Percentiles rank a stretch among this genome's conserved stretches.
These are phyloP conservation scores for Heterobasidion annosum DNA, from an alignment of 1,284 basidiomycete species.

Conservation along the genomic window DNA sequence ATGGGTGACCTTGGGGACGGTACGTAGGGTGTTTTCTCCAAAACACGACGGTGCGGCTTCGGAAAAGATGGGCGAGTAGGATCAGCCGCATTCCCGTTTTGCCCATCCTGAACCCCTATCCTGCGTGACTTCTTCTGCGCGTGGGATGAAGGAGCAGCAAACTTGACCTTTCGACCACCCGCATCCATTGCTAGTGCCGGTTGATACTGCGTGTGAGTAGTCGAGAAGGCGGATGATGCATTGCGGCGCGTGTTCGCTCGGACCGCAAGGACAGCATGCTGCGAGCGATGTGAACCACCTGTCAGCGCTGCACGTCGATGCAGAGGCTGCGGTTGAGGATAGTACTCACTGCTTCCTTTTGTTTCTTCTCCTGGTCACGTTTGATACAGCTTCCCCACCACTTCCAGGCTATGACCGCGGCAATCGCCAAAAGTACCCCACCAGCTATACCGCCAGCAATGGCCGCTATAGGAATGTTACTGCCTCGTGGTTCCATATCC, in stretches of 20 bases:
- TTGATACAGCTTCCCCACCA: slow-evolving; percentile 40
- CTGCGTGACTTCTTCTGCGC: not conserved
- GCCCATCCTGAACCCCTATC: not conserved
- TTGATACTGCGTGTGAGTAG: slow-evolving; percentile 11
- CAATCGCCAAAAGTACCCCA: slow-evolving; percentile 37
- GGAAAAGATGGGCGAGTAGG: not conserved
- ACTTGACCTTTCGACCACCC: slow-evolving; percentile 19
- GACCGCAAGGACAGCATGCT: slow-evolving; percentile 22
- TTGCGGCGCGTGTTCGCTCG: slow-evolving; percentile 33
- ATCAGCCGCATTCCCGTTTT: not conserved
- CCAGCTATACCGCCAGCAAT: slow-evolving; percentile 42
- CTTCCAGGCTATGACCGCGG: slow-evolving; percentile 34
- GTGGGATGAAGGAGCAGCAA: slow-evolving; percentile 5
- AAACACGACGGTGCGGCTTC: not conserved
- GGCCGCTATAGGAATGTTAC: slow-evolving; percentile 33
- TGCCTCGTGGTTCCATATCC: not conserved
- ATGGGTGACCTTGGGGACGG: not conserved
- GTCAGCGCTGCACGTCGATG: not conserved
- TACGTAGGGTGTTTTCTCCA: not conserved
- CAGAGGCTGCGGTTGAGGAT: not conserved
- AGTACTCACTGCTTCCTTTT: slow-evolving; percentile 30
- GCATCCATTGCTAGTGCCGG: slow-evolving; percentile 11
- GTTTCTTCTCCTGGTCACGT: slow-evolving; percentile 24
- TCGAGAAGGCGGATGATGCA: slow-evolving; percentile 15
- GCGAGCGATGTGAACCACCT: not conserved